Evolutionary conservation across 768 basidiomycete genomes (phyloP).

Genomic region (Mycena metata): DNA sequence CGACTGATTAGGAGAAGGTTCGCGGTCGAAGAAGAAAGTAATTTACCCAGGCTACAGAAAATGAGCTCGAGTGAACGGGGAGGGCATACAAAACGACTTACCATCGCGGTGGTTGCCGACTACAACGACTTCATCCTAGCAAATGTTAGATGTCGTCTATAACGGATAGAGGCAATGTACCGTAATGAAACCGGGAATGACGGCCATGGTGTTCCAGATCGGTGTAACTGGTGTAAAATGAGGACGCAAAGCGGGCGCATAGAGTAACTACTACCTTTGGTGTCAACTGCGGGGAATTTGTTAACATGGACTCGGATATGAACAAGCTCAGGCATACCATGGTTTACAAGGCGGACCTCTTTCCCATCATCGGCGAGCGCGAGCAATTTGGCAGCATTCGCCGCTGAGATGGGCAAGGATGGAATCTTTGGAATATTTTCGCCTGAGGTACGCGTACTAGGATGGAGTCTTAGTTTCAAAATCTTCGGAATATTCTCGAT

Average conservation of each 20-base stretch:
- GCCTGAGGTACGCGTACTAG: slow-evolving; percentile 64
- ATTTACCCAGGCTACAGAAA: slow-evolving; percentile 32
- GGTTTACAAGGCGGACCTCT: slow-evolving; percentile 69
- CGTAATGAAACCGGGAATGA: slow-evolving; percentile 73
- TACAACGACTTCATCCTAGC: slow-evolving; percentile 71
- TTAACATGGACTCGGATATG: background rate
- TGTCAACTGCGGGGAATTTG: slow-evolving; percentile 39
- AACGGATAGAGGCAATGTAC: background rate
- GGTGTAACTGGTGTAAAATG: slow-evolving; percentile 58
- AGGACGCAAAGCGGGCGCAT: slow-evolving; percentile 35
- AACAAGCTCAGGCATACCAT: slow-evolving; percentile 51
- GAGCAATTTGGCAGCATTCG: slow-evolving; percentile 71
- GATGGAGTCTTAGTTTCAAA: too few relatives aligned
- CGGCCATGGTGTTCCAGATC: slow-evolving; percentile 79
- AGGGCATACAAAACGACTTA: slow-evolving; percentile 38
- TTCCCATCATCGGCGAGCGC: slow-evolving; percentile 55
- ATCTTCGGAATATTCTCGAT: too few relatives aligned
- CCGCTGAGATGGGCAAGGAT: slow-evolving; percentile 76
- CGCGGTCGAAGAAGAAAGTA: background rate
- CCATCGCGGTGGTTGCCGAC: slow-evolving; percentile 84
- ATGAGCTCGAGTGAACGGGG: background rate
- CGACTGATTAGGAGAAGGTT: background rate
- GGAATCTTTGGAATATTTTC: slow-evolving; percentile 68
- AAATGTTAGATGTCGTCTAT: background rate
- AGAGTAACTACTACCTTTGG: slow-evolving; percentile 49